Evolutionary conservation across 1,284 basidiomycete species (phyloP), one percentile per base, ranked within the genome.

Genomic region (Neonothopanus nambi): DNA sequence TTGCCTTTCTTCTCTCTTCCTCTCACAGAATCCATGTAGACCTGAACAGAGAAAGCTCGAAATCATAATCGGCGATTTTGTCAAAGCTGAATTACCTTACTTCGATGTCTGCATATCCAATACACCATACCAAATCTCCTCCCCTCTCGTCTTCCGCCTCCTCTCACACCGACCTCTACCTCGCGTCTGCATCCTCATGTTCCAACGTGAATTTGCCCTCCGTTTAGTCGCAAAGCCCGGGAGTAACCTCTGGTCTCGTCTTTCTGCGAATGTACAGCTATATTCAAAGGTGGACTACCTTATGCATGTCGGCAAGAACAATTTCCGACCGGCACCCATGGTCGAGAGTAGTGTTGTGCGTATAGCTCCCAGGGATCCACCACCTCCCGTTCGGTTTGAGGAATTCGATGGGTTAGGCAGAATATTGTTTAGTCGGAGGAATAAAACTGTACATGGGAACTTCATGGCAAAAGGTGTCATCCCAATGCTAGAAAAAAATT

Each of bases 101-200:
- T 98, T 99, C 65, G 96, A 99, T 72, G 96, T 98, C 55, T 98
- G 95, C 79, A 99, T 99, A 68, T 95, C 91, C 64, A 99, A 99
- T 70, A 99, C 96, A 1, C 96, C 96, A 0, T 99, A 99, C 73
- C 96, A 98, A 71, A 99, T 99, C 60, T 99, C 97, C 1, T 99
- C 97, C 1, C 94, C 95, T 1, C 86, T 99, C 51, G 91, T 98
- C 48, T 99, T 99, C 81, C 93, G 94, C 61, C 83, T 99, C 33
- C 87, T 99, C 51, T 98, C 96, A 2, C 95, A 98, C 65, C 90
- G 96, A 7, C 96, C 96, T 0, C 79, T 98, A 46, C 95, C 93
- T 69, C 91, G 96, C 30, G 87, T 91, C 58, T 93, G 94, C 24
- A 95, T 99, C 59, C 91, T 99, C 75, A 99, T 99, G 96, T 99